A percentile compares a stretch with the other conserved stretches of the same genome.
Conservation (phyloP, 768 basidiomycete genomes). For the Termitomyces heimii region DNA sequence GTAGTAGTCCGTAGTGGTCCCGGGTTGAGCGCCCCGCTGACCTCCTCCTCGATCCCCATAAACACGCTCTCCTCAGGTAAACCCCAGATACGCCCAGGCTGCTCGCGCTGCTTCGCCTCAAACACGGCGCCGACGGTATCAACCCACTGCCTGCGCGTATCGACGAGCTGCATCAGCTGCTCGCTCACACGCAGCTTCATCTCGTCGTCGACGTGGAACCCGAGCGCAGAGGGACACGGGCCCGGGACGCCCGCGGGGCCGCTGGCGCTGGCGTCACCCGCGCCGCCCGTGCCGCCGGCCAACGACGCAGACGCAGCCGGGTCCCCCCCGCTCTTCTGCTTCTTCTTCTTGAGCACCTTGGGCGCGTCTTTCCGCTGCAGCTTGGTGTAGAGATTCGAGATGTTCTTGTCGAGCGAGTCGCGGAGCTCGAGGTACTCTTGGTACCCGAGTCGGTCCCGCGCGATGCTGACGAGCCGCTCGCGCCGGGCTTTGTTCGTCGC, state of each 20-base stretch:
- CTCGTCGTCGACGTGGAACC: slow-evolving; percentile 64
- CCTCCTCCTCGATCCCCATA: slow-evolving; percentile 66
- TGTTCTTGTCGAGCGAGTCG: slow-evolving; percentile 83
- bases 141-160: slow-evolving; percentile 75
- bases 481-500: slow-evolving; percentile 83
- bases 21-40: slow-evolving; percentile 33
- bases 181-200: slow-evolving; percentile 58
- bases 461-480: slow-evolving; percentile 62
- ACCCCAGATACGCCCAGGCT: slow-evolving; percentile 71
- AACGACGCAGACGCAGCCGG: not conserved
- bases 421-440: slow-evolving; percentile 86
- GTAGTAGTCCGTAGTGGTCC: slow-evolving; percentile 15
- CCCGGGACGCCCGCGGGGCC: slow-evolving; percentile 35
- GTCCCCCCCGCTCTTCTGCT: slow-evolving; percentile 27
- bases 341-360: slow-evolving; percentile 79
- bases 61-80: slow-evolving; percentile 73
- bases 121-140: slow-evolving; percentile 71
- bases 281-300: slow-evolving; percentile 5
- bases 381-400: slow-evolving; percentile 67
- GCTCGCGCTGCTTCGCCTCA: slow-evolving; percentile 60
- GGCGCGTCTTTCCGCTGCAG: slow-evolving; percentile 78
- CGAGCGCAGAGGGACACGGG: slow-evolving; percentile 67
- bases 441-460: slow-evolving; percentile 83
- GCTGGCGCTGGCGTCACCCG: slow-evolving; percentile 22
- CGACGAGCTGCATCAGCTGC: slow-evolving; percentile 64